Base-by-base conservation (phyloP, 2,329 filamentous ascomycete species). In the Fusarium ambrosium region DNA sequence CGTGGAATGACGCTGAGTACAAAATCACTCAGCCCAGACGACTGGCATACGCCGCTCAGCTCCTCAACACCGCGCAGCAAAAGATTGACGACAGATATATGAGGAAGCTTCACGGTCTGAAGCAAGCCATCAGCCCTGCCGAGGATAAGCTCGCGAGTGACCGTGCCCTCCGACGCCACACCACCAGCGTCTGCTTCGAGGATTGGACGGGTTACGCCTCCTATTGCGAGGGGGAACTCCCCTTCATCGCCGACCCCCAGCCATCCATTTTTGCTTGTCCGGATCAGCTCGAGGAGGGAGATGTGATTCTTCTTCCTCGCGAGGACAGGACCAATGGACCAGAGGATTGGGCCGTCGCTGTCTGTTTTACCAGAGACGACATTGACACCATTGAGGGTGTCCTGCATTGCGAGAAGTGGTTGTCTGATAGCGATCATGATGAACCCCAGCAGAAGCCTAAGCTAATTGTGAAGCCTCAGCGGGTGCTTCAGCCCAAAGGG, bases 251-350 rank as follows among this genome's bases (percentile, higher is more conserved):
- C 9, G 58, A 67, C 13, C 8, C n/a, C 10, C 27, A 62, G 36
- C 66, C 68, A 7, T 62, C 43, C 16, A 71, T 74, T 61, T 58
- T 75, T 9, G 74, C 75, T 11, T 77, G 68, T 61, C 18, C 29
- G 6, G 69, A 74, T 18, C 34, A 63, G 13, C 39, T 75, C 4
- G 8, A 68, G n/a, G 75, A 78, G 32, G 75, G 74, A 0, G 75
- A 53, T 4, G 74, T 77, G 8, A 77, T 78, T 14, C 36, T 77
- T 6, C 59, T 78, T 1, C 76, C 76, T 6, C 72, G 72, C 6
- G 60, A 69, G 36, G 39, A 55, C 4, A 51, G 58, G 10, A 60
- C 36, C 11, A 32, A n/a, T 18, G 66, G 68, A 1, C 2, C 16
- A 8, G 66, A 59, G 8, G 39, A 71, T n/a, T 75, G 69, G 70